Evolutionary conservation across 2,329 filamentous ascomycete genomes (phyloP).

Genomic region (Aspergillus calidoustus): DNA sequence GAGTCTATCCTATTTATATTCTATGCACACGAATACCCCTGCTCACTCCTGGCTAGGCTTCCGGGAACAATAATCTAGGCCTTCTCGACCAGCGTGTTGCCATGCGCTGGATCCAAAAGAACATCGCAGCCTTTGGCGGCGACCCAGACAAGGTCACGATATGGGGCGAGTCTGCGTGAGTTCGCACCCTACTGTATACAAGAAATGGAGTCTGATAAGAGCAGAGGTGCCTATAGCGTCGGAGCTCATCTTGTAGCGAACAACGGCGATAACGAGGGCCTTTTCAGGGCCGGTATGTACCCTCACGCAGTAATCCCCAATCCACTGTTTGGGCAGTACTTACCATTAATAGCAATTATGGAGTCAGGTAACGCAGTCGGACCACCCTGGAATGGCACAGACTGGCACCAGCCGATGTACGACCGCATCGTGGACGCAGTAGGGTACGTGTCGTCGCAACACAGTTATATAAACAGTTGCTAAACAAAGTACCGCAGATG

Average conservation of each 20-base stretch:
- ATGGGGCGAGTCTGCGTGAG: constrained; percentile 43
- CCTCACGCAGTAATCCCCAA: no score
- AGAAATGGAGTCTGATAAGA: background rate
- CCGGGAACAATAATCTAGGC: constrained; percentile 35
- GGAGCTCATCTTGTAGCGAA: constrained; percentile 37
- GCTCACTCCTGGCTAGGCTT: constrained; percentile 23
- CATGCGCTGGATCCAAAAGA: constrained; percentile 42
- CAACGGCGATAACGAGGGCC: constrained; percentile 34
- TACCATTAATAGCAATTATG: constrained; percentile 32
- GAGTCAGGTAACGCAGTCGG: constrained; percentile 38
- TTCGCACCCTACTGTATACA: background rate
- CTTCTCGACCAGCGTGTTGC: constrained; percentile 41
- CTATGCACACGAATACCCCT: background rate
- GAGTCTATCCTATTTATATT: background rate
- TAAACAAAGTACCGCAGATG: constrained; percentile 26
- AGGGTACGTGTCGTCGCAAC: constrained; percentile 21
- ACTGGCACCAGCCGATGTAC: constrained; percentile 41
- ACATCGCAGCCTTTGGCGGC: constrained; percentile 40
- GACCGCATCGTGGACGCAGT: constrained; percentile 33
- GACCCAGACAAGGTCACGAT: constrained; percentile 40
- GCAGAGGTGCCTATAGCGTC: constrained; percentile 38
- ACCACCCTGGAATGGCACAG: constrained; percentile 38
- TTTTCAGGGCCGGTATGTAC: constrained; percentile 35
- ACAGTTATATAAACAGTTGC: background rate
- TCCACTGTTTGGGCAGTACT: background rate